These are phyloP conservation scores for Puccinia sorghi DNA, from an alignment of 1,284 basidiomycete species.

Conservation along the genomic window DNA sequence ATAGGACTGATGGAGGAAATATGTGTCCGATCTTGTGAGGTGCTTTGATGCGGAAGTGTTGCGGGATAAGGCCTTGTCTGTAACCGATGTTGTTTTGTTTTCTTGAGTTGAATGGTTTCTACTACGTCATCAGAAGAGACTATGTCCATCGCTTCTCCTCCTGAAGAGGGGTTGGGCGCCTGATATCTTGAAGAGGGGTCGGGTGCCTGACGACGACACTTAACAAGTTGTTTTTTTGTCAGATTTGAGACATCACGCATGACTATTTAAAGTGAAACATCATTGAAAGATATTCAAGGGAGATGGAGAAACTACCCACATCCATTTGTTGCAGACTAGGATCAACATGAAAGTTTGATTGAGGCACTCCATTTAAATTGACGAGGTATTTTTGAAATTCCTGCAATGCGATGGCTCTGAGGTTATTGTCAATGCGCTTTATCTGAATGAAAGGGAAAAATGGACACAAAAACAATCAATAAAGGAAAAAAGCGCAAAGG, in stretches of 20 bases:
- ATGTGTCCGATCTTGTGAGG: too few species aligned
- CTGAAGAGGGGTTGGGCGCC: too few species aligned
- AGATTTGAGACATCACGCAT: not conserved
- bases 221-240: not conserved
- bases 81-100: not conserved
- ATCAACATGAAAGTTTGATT: not conserved
- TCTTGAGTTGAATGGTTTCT: not conserved
- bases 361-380: too few species aligned
- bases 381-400: not conserved
- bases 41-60: too few species aligned
- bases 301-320: not conserved
- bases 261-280: too few species aligned
- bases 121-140: not conserved
- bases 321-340: not conserved
- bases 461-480: too few species aligned
- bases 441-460: not conserved
- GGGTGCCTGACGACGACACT: not conserved
- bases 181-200: not conserved
- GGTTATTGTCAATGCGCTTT: not conserved
- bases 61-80: too few species aligned
- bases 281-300: not conserved
- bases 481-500: too few species aligned
- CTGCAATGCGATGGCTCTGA: not conserved
- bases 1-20: not conserved
- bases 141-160: not conserved